phyloP scores from a whole-genome alignment of 2,329 filamentous ascomycete genomes.

The Amylocarpus encephaloides region DNA sequence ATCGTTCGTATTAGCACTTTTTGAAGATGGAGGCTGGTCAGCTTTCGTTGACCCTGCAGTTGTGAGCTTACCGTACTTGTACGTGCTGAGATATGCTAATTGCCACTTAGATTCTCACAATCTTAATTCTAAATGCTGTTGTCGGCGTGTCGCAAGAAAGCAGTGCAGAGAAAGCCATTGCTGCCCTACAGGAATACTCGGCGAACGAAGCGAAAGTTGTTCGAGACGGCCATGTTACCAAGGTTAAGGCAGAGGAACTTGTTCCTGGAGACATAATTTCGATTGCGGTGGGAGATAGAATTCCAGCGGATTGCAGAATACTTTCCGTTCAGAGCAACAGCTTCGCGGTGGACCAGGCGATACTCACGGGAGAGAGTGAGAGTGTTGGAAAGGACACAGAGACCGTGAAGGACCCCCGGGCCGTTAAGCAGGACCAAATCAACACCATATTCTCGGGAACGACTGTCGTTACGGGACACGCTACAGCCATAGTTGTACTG shows the following conservation, averaged over 20 bases:
- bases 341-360: conserved; percentile 93
- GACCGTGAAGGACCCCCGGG: conserved; percentile 67
- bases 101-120: conserved; percentile 73
- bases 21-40: conserved; percentile 90
- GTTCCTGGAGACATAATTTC: conserved; percentile 91
- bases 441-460: conserved; percentile 99
- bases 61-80: conserved; percentile 49
- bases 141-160: conserved; percentile 98
- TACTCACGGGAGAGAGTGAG: conserved; percentile 95
- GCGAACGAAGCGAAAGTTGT: conserved; percentile 95
- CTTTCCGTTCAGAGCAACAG: conserved; percentile 92
- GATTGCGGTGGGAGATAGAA: conserved; percentile 82
- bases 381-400: conserved; percentile 80
- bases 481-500: conserved; percentile 81
- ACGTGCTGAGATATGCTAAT: conserved; percentile 11
- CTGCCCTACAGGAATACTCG: conserved; percentile 96
- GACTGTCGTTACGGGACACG: conserved; percentile 90
- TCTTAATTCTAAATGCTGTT: conserved; percentile 91
- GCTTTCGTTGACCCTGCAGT: conserved; percentile 95
- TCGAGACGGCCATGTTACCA: conserved; percentile 66
- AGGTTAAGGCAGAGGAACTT: conserved; percentile 91
- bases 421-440: conserved; percentile 93
- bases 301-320: conserved; percentile 90
- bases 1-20: conserved; percentile 86
- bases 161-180: conserved; percentile 97